phyloP scores from a whole-genome alignment of 139 green algal species.

The Coccomyxa sp. region DNA sequence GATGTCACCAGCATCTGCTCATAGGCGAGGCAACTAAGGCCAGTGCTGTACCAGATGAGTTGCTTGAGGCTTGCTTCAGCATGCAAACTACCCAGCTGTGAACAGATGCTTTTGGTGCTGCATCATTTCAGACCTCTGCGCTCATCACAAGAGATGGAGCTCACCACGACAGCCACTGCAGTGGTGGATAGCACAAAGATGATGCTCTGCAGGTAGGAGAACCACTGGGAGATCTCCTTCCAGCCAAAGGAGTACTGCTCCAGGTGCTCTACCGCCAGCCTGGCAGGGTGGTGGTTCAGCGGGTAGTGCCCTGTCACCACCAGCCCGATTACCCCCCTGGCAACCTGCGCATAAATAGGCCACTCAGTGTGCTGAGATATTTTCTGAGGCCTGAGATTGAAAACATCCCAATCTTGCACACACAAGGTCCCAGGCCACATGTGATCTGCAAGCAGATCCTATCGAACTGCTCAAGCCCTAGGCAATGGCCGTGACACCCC shows the following conservation, averaged over 20 bases:
- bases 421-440: no score
- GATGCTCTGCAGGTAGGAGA: constrained; percentile 21
- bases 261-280: constrained; percentile 28
- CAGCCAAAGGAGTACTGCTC: constrained; percentile 15
- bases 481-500: no score
- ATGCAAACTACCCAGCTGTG: no score
- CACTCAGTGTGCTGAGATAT: background rate
- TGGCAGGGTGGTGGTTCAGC: constrained; percentile 60
- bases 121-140: no score
- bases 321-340: constrained; percentile 42
- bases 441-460: no score
- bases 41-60: no score
- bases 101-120: no score
- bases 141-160: no score
- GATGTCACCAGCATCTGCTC: no score
- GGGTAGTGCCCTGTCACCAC: constrained; percentile 58
- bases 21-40: no score
- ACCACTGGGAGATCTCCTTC: background rate
- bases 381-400: background rate
- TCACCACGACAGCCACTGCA: constrained; percentile 19
- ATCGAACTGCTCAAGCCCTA: no score
- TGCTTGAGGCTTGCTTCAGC: no score
- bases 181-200: constrained; percentile 37
- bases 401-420: background rate
- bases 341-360: constrained; percentile 21